A percentile compares a stretch with the other conserved stretches of the same genome.
These are phyloP conservation scores for Venturia pyrina DNA, from an alignment of 2,329 filamentous ascomycete genomes.

Conservation along the genomic window DNA sequence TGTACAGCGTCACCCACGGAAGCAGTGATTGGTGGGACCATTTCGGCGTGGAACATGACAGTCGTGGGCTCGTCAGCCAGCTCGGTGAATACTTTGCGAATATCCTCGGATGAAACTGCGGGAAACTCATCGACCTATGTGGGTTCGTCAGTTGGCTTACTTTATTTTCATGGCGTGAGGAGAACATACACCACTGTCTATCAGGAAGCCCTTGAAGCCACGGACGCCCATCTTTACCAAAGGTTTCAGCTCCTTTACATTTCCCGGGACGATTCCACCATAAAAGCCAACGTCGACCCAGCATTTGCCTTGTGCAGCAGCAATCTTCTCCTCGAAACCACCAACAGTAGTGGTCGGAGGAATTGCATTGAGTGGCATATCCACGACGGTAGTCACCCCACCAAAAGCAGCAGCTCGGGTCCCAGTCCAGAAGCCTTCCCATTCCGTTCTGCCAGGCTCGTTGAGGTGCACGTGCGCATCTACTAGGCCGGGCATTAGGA, in stretches of 20 bases:
- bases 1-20: conserved; percentile 73
- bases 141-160: conserved; percentile 9
- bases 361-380: conserved; percentile 97
- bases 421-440: conserved; percentile 95
- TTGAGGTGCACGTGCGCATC: conserved; percentile 98
- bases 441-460: conserved; percentile 92
- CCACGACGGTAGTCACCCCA: conserved; percentile 90
- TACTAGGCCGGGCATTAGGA: conserved; percentile 83
- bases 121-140: conserved; percentile 86
- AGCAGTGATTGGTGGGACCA: conserved; percentile 78
- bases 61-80: conserved; percentile 76
- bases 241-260: conserved; percentile 65
- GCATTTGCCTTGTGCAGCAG: conserved; percentile 75
- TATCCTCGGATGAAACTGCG: conserved; percentile 70
- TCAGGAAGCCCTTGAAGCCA: conserved; percentile 96
- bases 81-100: conserved; percentile 67
- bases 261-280: conserved; percentile 87
- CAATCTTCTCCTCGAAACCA: conserved; percentile 75
- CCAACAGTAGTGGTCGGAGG: conserved; percentile 86
- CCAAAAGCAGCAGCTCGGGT: conserved; percentile 90
- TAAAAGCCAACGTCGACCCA: conserved; percentile 99
- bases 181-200: conserved; percentile 77
- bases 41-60: conserved; percentile 98
- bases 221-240: conserved; percentile 78
- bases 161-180: background rate